Evolutionary conservation across 768 basidiomycete species (phyloP).

Genomic region (Auriscalpium vulgare): DNA sequence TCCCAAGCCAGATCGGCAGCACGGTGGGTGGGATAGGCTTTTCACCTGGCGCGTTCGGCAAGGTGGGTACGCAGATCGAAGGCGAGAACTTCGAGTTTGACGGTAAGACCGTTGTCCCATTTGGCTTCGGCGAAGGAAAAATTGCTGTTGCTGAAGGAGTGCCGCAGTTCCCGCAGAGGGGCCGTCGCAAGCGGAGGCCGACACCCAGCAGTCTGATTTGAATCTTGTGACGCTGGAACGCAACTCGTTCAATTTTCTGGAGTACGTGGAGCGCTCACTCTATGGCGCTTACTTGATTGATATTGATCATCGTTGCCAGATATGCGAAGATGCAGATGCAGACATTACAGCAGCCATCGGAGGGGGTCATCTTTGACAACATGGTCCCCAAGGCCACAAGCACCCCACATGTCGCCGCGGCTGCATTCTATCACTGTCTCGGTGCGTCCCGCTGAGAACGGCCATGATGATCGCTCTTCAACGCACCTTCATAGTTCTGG

Average conservation of each 20-base stretch:
- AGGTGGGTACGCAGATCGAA: constrained; percentile 31
- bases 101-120: constrained; percentile 30
- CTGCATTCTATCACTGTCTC: constrained; percentile 80
- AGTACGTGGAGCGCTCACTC: constrained; percentile 36
- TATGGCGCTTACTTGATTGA: background rate
- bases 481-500: constrained; percentile 45
- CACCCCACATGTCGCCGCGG: constrained; percentile 70
- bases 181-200: constrained; percentile 22
- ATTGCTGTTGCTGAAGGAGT: background rate
- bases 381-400: constrained; percentile 61
- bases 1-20: constrained; percentile 17
- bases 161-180: constrained; percentile 22
- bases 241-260: constrained; percentile 74
- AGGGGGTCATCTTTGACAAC: constrained; percentile 50
- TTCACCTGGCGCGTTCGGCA: constrained; percentile 41
- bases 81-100: constrained; percentile 65
- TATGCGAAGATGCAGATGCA: constrained; percentile 72
- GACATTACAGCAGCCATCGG: constrained; percentile 40
- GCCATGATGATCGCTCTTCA: background rate
- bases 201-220: constrained; percentile 48
- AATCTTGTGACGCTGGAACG: constrained; percentile 58
- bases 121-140: background rate
- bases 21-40: constrained; percentile 30
- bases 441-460: constrained; percentile 33
- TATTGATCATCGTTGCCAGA: constrained; percentile 30